These are phyloP conservation scores for Leccinum pachyderme DNA, from an alignment of 1,284 basidiomycete species.

Conservation along the genomic window DNA sequence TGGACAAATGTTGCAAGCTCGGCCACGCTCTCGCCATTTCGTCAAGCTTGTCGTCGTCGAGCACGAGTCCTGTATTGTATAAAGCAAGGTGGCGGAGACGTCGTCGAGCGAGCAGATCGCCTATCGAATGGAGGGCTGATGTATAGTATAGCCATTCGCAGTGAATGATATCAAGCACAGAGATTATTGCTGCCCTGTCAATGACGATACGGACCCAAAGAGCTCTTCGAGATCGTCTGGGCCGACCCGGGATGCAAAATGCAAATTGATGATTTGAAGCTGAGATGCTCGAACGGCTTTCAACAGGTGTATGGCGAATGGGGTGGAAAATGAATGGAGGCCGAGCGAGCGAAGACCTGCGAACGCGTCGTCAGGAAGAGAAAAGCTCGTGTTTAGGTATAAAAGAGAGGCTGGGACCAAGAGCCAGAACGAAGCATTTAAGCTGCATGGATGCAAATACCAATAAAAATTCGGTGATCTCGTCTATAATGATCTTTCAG, in stretches of 20 bases:
- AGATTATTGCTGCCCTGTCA: slow-evolving; percentile 14
- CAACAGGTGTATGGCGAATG: slow-evolving; percentile 16
- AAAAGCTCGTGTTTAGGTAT: slow-evolving; percentile 3
- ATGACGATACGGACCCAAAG: slow-evolving; percentile 9
- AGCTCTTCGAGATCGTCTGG: slow-evolving; percentile 13
- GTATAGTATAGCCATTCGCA: slow-evolving; percentile 16
- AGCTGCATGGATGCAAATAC: slow-evolving; percentile 19
- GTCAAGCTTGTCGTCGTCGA: slow-evolving; percentile 18
- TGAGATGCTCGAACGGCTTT: slow-evolving; percentile 10
- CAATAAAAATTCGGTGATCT: slow-evolving; percentile 18
- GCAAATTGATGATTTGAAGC: slow-evolving; percentile 20
- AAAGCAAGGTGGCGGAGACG: slow-evolving; percentile 19
- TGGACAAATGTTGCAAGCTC: slow-evolving; percentile 18
- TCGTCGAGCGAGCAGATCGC: slow-evolving; percentile 10
- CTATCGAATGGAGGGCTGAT: slow-evolving; percentile 15
- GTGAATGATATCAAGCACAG: slow-evolving; percentile 16
- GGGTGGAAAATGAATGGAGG: slow-evolving; percentile 20
- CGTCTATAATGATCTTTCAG: slow-evolving; percentile 11
- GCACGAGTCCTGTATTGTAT: slow-evolving; percentile 16
- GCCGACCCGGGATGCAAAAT: slow-evolving; percentile 19
- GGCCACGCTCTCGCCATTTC: slow-evolving; percentile 26
- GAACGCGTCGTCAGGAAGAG: slow-evolving; percentile 10
- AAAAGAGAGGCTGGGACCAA: slow-evolving; percentile 12
- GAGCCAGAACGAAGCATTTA: slow-evolving; percentile 19
- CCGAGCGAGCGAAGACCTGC: slow-evolving; percentile 17